Conservation (phyloP, 345 rosid species). For the Salix brachista region DNA sequence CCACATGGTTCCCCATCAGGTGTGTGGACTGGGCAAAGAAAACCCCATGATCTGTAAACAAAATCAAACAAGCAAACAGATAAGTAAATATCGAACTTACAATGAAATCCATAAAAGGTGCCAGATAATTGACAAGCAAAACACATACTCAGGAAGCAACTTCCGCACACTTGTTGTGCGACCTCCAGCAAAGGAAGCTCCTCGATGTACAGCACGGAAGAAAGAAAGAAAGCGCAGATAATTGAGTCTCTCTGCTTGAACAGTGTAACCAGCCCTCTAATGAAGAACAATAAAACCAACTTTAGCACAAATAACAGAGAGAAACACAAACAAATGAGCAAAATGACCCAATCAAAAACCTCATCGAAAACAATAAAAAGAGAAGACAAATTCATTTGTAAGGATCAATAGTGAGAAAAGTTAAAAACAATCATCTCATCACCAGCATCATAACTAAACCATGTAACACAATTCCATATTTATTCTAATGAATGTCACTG, state of each 20-base stretch:
- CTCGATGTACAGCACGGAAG: slow-evolving; percentile 94
- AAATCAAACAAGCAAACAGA: neutral
- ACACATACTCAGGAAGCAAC: slow-evolving; percentile 87
- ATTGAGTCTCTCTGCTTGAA: slow-evolving; percentile 97
- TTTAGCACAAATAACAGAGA: slow-evolving; percentile 6
- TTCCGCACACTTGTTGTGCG: slow-evolving; percentile 96
- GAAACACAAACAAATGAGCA: neutral
- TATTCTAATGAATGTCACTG: neutral
- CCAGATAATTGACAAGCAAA: slow-evolving; percentile 8
- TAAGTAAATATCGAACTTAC: slow-evolving; percentile 6
- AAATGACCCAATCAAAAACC: neutral
- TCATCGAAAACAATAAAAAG: neutral
- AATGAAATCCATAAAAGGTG: slow-evolving; percentile 12
- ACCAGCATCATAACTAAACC: neutral
- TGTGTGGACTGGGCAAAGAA: slow-evolving; percentile 97
- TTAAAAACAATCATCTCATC: neutral
- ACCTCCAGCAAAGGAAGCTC: slow-evolving; percentile 94
- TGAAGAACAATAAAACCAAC: neutral
- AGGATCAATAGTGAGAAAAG: neutral
- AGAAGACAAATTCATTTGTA: neutral
- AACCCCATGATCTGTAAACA: slow-evolving; percentile 85
- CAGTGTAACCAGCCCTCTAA: slow-evolving; percentile 90
- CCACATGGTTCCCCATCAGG: slow-evolving; percentile 99
- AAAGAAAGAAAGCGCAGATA: slow-evolving; percentile 84
- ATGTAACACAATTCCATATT: neutral